Conservation (phyloP, 2,329 filamentous ascomycete species). For the Botrytis pseudocinerea region DNA sequence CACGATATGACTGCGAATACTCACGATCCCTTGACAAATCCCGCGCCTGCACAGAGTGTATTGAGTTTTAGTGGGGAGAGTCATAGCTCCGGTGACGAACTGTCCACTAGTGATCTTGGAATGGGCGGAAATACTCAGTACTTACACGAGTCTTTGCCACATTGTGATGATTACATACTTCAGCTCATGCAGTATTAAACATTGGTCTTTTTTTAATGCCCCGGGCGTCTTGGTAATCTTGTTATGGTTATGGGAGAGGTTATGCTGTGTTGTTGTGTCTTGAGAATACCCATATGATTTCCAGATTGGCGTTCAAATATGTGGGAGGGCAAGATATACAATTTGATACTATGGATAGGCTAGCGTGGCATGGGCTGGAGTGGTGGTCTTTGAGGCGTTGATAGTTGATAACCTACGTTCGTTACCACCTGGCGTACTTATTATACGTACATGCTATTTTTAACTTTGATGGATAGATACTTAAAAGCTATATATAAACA, state of each 20-base stretch:
- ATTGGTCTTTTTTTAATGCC: neutral
- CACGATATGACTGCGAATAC: slow-evolving; percentile 42
- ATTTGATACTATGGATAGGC: neutral
- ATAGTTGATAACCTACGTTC: neutral
- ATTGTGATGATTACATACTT: neutral
- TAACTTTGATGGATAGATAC: neutral
- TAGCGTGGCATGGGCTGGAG: neutral
- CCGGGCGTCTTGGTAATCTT: neutral
- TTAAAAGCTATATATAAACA: neutral
- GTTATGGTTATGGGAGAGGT: neutral
- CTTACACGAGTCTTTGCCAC: neutral
- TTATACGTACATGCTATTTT: neutral
- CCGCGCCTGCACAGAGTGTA: slow-evolving; percentile 51
- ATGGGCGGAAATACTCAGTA: slow-evolving; percentile 10
- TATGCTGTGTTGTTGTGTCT: neutral
- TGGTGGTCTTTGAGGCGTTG: neutral
- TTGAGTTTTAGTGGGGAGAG: slow-evolving; percentile 62
- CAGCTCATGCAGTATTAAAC: neutral
- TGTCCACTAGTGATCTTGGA: slow-evolving; percentile 36
- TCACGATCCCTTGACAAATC: slow-evolving; percentile 41
- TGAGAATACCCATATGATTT: slow-evolving; percentile 1
- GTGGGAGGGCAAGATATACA: neutral
- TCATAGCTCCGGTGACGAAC: slow-evolving; percentile 53
- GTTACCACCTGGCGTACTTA: neutral
- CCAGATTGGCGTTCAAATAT: slow-evolving; percentile 15